phyloP scores from a whole-genome alignment of 441 rosid species.

The Hura crepitans region DNA sequence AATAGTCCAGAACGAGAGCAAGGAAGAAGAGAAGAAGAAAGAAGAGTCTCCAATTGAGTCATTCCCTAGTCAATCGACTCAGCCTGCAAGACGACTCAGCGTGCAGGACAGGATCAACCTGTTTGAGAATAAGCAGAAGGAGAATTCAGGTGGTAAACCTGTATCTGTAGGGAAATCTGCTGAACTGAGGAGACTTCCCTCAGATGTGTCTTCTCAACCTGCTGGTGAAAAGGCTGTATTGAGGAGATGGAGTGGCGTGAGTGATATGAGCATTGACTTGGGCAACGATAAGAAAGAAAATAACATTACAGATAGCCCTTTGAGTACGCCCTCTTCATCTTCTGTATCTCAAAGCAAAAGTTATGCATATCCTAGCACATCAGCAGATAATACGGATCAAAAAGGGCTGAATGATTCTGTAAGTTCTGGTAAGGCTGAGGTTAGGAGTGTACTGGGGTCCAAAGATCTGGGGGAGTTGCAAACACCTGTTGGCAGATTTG shows the following conservation, averaged over 20 bases:
- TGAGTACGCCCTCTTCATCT: slow-evolving; percentile 59
- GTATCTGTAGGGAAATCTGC: slow-evolving; percentile 52
- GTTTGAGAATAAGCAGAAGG: slow-evolving; percentile 95
- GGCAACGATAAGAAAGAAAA: slow-evolving; percentile 71
- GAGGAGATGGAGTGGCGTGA: slow-evolving; percentile 97
- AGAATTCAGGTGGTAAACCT: slow-evolving; percentile 63
- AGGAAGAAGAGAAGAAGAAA: slow-evolving; percentile 45
- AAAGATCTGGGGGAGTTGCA: slow-evolving; percentile 41
- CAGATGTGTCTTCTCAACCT: slow-evolving; percentile 61
- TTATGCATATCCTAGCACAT: slow-evolving; percentile 28
- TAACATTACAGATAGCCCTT: slow-evolving; percentile 50
- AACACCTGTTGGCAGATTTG: slow-evolving; percentile 24
- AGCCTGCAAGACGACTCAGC: slow-evolving; percentile 80
- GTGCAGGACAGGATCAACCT: slow-evolving; percentile 97
- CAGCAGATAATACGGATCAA: slow-evolving; percentile 36
- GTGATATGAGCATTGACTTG: slow-evolving; percentile 96
- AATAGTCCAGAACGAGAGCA: slow-evolving; percentile 30
- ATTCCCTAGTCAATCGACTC: slow-evolving; percentile 46
- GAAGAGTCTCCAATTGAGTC: slow-evolving; percentile 44
- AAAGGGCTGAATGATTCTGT: slow-evolving; percentile 37
- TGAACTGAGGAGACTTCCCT: slow-evolving; percentile 81
- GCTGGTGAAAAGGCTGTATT: slow-evolving; percentile 63
- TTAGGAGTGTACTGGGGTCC: slow-evolving; percentile 32
- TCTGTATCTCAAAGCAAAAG: slow-evolving; percentile 38
- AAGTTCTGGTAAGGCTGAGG: slow-evolving; percentile 37